Evolutionary conservation across 139 green algal species (phyloP), one percentile per base, ranked within the genome.

Genomic region (Coccomyxa sp.): DNA sequence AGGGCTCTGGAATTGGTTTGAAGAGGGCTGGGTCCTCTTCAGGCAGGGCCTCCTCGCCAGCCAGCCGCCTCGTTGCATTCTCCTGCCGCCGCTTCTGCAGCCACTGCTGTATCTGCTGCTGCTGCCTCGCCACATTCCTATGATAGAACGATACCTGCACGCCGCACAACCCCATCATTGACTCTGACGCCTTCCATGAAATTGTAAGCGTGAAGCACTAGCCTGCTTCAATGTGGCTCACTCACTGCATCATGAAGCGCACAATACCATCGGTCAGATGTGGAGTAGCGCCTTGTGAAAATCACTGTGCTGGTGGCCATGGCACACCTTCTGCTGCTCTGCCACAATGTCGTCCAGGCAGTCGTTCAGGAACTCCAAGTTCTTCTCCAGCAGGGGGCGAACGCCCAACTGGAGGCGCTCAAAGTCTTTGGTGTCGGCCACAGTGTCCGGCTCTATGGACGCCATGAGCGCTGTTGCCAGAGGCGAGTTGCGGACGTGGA

Each of bases 21-120:
- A 97, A 97, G 84, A 92, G 86, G 21, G 85, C 86, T 0, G 93
- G 92, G 84, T 99, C 97, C 88, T 99, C 97, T 87, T 99, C 97
- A 1, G 96, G 92, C 85, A 99, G 90, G 28, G 90, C 86, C 86
- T 99, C 97, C 87, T 98, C 95, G 16, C 95, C 95, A 27, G 88
- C 88, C 57, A 91, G 88, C 9, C 90, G 82, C 85, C 96, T 82
- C 80, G 83, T 79, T 27, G 90, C 88, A 85, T 99, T 99, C 87
- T 99, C 97, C 85, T 87, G 84, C 76, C 81, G 32, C 58, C 81
- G 51, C 28, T 85, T 85, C 81, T 95, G 90, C 88, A 96, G 87
- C 94, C 93, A 98, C 32, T 88, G 58, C 0, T 89, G 86, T 82
- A 83, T 80, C 71, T 91, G 85, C 89, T 93, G 88, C 85, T 96